These are phyloP conservation scores for Aspergillus sparsus DNA, from an alignment of 495 filamentous ascomycete species.

Conservation along the genomic window DNA sequence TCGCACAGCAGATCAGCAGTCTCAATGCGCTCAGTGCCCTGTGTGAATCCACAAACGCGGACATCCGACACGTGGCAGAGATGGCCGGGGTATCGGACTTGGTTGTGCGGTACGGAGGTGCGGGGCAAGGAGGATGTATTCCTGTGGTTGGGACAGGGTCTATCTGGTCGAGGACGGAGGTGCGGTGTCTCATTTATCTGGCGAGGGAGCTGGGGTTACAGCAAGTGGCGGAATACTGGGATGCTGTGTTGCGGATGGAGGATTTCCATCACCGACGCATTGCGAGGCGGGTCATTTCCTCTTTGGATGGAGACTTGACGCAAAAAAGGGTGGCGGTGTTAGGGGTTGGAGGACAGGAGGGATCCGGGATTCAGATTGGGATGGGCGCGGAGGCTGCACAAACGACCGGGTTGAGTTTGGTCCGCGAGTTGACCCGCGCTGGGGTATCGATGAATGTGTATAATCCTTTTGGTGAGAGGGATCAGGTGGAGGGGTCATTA, in stretches of 20 bases:
- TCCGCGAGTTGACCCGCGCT: constrained; percentile 60
- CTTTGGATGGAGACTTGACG: constrained; percentile 62
- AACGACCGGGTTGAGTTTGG: constrained; percentile 53
- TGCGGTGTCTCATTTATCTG: constrained; percentile 69
- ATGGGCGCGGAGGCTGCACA: constrained; percentile 31
- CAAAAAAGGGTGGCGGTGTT: constrained; percentile 69
- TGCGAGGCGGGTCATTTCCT: constrained; percentile 56
- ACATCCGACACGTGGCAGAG: constrained; percentile 65
- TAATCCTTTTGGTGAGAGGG: constrained; percentile 51
- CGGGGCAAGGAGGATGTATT: constrained; percentile 12
- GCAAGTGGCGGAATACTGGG: constrained; percentile 76
- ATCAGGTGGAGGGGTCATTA: constrained; percentile 9
- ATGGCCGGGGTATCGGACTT: constrained; percentile 63
- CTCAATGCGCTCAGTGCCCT: constrained; percentile 72
- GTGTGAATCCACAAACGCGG: constrained; percentile 71
- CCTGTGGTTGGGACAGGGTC: no score
- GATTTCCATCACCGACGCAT: constrained; percentile 67
- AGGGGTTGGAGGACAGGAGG: constrained; percentile 72
- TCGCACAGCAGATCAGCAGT: constrained; percentile 76
- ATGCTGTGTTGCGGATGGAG: constrained; percentile 59
- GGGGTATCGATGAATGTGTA: constrained; percentile 61
- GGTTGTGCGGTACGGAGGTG: constrained; percentile 58
- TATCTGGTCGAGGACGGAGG: constrained; percentile 71
- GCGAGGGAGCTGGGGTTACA: constrained; percentile 63
- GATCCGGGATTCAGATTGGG: constrained; percentile 63